Conservation (phyloP, 2,329 filamentous ascomycete genomes). For the Xylaria digitata region DNA sequence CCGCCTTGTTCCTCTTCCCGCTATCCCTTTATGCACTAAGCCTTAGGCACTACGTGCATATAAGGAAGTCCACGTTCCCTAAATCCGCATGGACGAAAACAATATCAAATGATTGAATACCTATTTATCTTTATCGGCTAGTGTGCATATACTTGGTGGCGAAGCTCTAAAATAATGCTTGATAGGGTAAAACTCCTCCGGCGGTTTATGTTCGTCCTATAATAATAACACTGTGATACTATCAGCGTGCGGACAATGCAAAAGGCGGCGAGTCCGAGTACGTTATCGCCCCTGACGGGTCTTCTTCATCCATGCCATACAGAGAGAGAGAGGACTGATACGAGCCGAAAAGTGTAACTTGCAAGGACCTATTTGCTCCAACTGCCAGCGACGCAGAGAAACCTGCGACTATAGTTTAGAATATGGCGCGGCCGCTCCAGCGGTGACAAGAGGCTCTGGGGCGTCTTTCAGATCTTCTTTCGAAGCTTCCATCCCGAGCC, state of each 20-base stretch:
- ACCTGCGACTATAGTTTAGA: conserved; percentile 3
- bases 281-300: neutral
- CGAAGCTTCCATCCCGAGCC: neutral
- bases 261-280: conserved; percentile 17
- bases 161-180: neutral
- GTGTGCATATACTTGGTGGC: neutral
- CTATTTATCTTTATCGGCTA: neutral
- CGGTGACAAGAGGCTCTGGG: neutral
- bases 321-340: neutral
- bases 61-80: neutral
- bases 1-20: neutral
- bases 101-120: neutral
- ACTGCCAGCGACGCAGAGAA: conserved; percentile 8
- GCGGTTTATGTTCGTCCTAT: neutral
- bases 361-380: conserved; percentile 6
- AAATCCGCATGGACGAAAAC: too few relatives aligned
- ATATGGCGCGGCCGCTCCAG: neutral
- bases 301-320: neutral
- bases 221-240: conserved; percentile 5
- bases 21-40: neutral
- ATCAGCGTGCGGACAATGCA: conserved; percentile 14
- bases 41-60: neutral
- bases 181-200: neutral
- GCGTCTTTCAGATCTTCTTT: neutral
- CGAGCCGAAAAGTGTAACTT: conserved; percentile 5